Percentiles rank a stretch among this genome's conserved stretches.
Conservation (phyloP, 2,329 filamentous ascomycete species). For the Aspergillus hiratsukae region DNA sequence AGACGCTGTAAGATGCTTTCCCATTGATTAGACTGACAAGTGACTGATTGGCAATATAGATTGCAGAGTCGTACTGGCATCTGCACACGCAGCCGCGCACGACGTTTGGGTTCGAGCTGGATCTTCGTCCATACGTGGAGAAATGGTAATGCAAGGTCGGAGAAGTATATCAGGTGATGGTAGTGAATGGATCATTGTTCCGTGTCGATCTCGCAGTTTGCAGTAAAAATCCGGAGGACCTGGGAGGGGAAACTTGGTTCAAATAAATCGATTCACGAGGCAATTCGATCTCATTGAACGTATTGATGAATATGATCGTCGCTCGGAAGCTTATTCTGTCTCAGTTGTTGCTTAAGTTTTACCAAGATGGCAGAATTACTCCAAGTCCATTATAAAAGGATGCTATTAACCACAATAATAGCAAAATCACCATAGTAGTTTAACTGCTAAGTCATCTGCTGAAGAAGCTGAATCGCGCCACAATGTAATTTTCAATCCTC, state of each 20-base stretch:
- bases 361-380: too few relatives aligned
- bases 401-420: too few relatives aligned
- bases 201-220: neutral
- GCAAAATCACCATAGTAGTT: too few relatives aligned
- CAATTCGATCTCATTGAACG: neutral
- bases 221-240: too few relatives aligned
- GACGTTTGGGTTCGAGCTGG: slow-evolving; percentile 76
- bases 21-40: slow-evolving; percentile 15
- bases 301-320: neutral
- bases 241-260: too few relatives aligned
- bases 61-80: slow-evolving; percentile 82
- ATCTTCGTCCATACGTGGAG: slow-evolving; percentile 74
- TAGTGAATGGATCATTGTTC: neutral
- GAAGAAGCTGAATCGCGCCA: neutral
- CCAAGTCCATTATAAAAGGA: too few relatives aligned
- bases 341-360: neutral
- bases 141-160: slow-evolving; percentile 58
- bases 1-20: slow-evolving; percentile 57
- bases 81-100: slow-evolving; percentile 76
- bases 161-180: neutral
- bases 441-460: too few relatives aligned
- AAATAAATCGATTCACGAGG: too few relatives aligned
- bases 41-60: slow-evolving; percentile 46
- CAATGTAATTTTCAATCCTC: neutral
- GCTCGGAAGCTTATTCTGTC: neutral